phyloP scores from a whole-genome alignment of 768 basidiomycete genomes.

The Infundibulicybe gibba region DNA sequence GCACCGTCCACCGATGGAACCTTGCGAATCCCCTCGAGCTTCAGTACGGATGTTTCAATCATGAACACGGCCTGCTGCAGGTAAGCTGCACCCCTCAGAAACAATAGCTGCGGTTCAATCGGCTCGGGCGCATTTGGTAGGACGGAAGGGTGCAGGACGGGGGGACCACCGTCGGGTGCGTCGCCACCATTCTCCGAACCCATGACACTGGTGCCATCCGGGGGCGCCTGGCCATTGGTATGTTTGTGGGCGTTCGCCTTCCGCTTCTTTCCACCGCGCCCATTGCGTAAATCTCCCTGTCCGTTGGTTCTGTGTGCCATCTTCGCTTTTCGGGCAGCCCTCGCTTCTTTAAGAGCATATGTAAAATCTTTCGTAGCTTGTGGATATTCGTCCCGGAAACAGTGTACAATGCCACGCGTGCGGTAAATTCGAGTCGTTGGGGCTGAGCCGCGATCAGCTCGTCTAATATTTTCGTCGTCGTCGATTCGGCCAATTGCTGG shows the following conservation, averaged over 20 bases:
- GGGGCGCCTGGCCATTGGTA: slow-evolving; percentile 63
- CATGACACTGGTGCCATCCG: slow-evolving; percentile 57
- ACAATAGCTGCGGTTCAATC: slow-evolving; percentile 80
- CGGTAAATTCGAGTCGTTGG: slow-evolving; percentile 81
- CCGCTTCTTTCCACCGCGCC: slow-evolving; percentile 48
- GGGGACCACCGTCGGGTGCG: slow-evolving; percentile 47
- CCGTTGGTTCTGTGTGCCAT: slow-evolving; percentile 46
- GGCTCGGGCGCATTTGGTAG: slow-evolving; percentile 81
- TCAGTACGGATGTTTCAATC: slow-evolving; percentile 69
- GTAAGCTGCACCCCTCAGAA: slow-evolving; percentile 80
- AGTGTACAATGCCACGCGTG: slow-evolving; percentile 87
- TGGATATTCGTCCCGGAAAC: slow-evolving; percentile 80
- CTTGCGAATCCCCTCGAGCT: slow-evolving; percentile 67
- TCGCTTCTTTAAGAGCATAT: slow-evolving; percentile 73
- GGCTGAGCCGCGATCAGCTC: slow-evolving; percentile 73
- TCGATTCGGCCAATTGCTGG: slow-evolving; percentile 85
- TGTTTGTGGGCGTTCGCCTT: slow-evolving; percentile 41
- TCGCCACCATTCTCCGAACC: slow-evolving; percentile 38
- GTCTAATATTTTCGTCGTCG: slow-evolving; percentile 74
- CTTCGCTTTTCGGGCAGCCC: slow-evolving; percentile 64
- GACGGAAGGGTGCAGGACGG: slow-evolving; percentile 66
- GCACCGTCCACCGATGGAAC: slow-evolving; percentile 58
- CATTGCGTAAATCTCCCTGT: slow-evolving; percentile 26
- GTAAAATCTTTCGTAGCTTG: slow-evolving; percentile 81
- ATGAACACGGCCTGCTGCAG: slow-evolving; percentile 74